phyloP scores from a whole-genome alignment of 2,329 filamentous ascomycete genomes.

The Coniochaeta ligniaria region DNA sequence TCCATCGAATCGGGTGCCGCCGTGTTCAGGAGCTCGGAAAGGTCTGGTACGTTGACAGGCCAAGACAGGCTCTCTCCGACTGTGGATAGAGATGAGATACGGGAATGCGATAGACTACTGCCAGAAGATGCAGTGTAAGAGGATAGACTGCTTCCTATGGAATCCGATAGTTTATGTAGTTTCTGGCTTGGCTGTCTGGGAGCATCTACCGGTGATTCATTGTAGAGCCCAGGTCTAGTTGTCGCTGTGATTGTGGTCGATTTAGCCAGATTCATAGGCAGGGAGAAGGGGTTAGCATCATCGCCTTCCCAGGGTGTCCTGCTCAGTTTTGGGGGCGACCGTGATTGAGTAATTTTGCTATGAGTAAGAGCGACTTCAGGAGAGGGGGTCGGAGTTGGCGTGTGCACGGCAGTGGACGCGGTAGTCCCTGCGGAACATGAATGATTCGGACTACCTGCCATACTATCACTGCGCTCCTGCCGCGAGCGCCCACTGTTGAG shows the following conservation, averaged over 20 bases:
- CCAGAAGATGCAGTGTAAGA: conserved; percentile 35
- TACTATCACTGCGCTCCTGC: not conserved
- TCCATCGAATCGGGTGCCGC: not conserved
- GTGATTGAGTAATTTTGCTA: not conserved
- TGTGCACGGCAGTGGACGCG: not conserved
- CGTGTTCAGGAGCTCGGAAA: not conserved
- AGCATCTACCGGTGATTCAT: conserved; percentile 11
- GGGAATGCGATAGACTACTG: conserved; percentile 30
- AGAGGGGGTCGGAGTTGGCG: not conserved
- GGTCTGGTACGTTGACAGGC: not conserved
- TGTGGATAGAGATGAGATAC: conserved; percentile 47
- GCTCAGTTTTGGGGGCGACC: conserved; percentile 18
- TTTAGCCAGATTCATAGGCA: conserved; percentile 17
- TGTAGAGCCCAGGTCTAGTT: conserved; percentile 14
- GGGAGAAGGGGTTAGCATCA: conserved; percentile 36
- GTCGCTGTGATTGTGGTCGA: conserved; percentile 14
- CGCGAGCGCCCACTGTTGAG: not conserved
- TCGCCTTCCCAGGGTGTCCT: conserved; percentile 45
- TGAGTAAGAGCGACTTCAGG: not conserved
- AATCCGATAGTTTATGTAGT: conserved; percentile 40
- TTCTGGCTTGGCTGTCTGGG: conserved; percentile 22
- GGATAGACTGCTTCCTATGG: conserved; percentile 40
- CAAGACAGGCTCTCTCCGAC: conserved; percentile 24
- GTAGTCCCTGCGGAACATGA: not conserved
- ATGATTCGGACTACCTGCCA: not conserved